phyloP scores from a whole-genome alignment of 1,284 basidiomycete genomes.

The Ustilago nuda region DNA sequence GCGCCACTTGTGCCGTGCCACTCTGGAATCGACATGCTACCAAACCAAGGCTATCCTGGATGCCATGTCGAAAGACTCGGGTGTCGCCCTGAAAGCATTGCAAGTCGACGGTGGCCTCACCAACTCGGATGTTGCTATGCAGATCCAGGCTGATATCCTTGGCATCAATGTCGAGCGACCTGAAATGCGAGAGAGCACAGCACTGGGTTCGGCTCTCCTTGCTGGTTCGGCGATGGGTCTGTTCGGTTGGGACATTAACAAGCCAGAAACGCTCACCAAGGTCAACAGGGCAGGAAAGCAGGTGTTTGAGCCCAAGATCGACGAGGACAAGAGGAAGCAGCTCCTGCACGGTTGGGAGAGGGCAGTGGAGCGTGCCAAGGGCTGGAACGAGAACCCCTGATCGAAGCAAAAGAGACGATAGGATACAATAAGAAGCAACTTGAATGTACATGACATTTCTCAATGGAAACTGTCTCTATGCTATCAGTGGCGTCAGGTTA shows the following conservation, averaged over 20 bases:
- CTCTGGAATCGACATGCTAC: constrained; percentile 82
- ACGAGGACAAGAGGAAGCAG: constrained; percentile 71
- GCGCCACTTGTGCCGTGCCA: constrained; percentile 86
- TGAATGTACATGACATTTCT: neutral
- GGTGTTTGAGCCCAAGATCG: constrained; percentile 77
- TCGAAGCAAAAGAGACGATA: neutral
- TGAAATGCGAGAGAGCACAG: constrained; percentile 97
- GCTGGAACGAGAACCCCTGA: constrained; percentile 59
- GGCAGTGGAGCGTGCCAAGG: constrained; percentile 58
- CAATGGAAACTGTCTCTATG: constrained; percentile 5
- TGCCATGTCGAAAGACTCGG: constrained; percentile 88
- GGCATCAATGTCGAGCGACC: constrained; percentile 92
- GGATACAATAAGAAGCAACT: neutral
- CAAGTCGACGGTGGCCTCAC: constrained; percentile 83
- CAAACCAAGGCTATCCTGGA: constrained; percentile 94
- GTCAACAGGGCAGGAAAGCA: constrained; percentile 88
- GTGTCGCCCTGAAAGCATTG: constrained; percentile 79
- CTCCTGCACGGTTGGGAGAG: constrained; percentile 61
- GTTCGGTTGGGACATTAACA: constrained; percentile 92
- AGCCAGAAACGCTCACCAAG: constrained; percentile 85
- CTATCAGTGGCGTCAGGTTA: too few species aligned
- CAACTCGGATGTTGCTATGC: constrained; percentile 80
- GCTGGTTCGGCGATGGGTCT: constrained; percentile 88
- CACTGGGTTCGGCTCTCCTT: constrained; percentile 94
- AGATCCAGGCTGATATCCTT: constrained; percentile 89